These are phyloP conservation scores for Solanum hybrid DNA, from an alignment of 305 asterid species.

Conservation along the genomic window DNA sequence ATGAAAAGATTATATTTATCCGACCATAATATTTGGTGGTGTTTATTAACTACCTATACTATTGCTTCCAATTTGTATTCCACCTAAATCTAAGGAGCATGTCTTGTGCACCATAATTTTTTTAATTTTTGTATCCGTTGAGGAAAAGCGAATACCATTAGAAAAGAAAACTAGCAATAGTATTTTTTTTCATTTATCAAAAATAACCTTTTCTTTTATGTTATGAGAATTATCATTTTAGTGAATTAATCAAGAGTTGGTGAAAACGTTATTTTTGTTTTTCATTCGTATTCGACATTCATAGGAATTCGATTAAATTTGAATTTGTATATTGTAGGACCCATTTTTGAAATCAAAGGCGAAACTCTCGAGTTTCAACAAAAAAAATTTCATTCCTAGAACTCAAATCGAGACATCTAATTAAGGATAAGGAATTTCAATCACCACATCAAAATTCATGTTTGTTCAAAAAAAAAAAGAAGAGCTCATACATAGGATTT, in stretches of 20 bases:
- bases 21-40: background rate
- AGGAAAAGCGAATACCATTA: no score
- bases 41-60: background rate
- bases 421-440: no score
- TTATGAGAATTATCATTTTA: background rate
- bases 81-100: background rate
- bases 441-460: no score
- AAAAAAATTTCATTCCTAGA: no score
- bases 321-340: no score
- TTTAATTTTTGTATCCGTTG: no score
- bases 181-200: background rate
- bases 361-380: no score
- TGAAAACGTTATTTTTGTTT: background rate
- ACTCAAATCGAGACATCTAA: no score
- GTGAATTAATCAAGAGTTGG: background rate
- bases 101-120: background rate
- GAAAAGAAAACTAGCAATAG: no score
- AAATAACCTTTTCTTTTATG: background rate
- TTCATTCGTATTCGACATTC: background rate
- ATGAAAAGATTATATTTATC: background rate
- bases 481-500: background rate
- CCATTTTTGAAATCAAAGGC: no score
- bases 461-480: no score
- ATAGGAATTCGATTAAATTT: background rate
- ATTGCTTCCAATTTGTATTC: background rate